Conservation (phyloP, 768 basidiomycete genomes). For the Mycena galericulata region DNA sequence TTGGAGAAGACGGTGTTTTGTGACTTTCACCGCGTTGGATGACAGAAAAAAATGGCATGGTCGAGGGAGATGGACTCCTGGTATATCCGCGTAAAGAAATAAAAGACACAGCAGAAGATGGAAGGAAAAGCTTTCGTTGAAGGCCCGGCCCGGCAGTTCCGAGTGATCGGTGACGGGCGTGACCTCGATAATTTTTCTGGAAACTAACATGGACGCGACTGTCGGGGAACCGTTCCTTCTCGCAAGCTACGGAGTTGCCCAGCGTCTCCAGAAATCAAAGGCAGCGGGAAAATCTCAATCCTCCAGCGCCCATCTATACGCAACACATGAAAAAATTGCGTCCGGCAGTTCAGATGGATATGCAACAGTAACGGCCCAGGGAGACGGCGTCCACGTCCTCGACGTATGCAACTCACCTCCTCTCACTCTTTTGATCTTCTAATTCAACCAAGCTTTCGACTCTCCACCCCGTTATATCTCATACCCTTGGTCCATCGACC, state of each 20-base stretch:
- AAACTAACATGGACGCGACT: constrained; percentile 20
- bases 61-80: no score
- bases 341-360: constrained; percentile 60
- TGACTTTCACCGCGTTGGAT: no score
- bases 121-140: no score
- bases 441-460: constrained; percentile 62
- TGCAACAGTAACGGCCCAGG: constrained; percentile 76
- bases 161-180: not conserved
- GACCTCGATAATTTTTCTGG: not conserved
- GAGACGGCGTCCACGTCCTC: constrained; percentile 80
- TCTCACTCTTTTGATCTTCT: not conserved
- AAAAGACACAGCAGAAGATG: no score
- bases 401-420: constrained; percentile 63
- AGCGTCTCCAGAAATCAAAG: constrained; percentile 34
- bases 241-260: constrained; percentile 48
- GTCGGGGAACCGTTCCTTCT: constrained; percentile 56
- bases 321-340: constrained; percentile 46
- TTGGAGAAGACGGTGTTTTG: not conserved
- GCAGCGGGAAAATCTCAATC: constrained; percentile 31
- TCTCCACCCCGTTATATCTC: constrained; percentile 74
- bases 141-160: no score
- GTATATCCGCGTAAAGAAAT: no score
- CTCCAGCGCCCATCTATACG: constrained; percentile 45
- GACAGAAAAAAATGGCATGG: no score
- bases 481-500: constrained; percentile 76